Evolutionary conservation across 164 flowering plant genomes (phyloP), one percentile per base, ranked within the genome.

Genomic region (Chloranthus sessilifolius): DNA sequence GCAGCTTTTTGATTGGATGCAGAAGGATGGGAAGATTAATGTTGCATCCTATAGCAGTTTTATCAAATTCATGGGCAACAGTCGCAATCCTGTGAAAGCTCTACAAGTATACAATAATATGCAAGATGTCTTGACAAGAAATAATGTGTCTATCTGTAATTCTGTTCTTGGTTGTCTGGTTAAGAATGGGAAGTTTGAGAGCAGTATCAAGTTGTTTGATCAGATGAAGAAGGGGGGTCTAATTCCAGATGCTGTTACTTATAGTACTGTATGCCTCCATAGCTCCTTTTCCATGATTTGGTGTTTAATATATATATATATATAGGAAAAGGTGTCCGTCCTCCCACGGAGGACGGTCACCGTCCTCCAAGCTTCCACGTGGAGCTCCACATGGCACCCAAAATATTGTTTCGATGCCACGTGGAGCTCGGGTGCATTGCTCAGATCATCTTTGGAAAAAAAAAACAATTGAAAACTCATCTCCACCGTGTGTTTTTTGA

Each of bases 1-100:
- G 26, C 84, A 91, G 98, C 74, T 87, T 11, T 85, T 85, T 80
- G 73, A 73, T 43, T 87, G 96, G 96, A 91, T 91, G 98, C 72
- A 72, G 61, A 68, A 72, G 49, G 73, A 70, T 56, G 79, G 65
- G 21, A 87, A 83, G 72, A 62, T 68, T n/a, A 81, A 64, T 66
- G 34, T 62, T 61, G 76, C 85, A 28, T 83, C 95, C 40, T 91
- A 87, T 52, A 81, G 88, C 74, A 83, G 78, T 66, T 91, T 73
- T 38, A 75, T 91, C 50, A 91, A 83, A 72, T 73, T 75, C 64
- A 63, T 76, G 72, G 95, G 92, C 50, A 74, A 56, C 61, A 70
- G 68, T 44, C 63, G 40, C 27, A 75, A 71, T 59, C 69, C 75
- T 22, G 23, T 68, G 7, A 78, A 77, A 66, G 96, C 81, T 16